Evolutionary conservation across 2,329 filamentous ascomycete genomes (phyloP), one percentile per base, ranked within the genome.

Genomic region (Fusarium guadeloupense): DNA sequence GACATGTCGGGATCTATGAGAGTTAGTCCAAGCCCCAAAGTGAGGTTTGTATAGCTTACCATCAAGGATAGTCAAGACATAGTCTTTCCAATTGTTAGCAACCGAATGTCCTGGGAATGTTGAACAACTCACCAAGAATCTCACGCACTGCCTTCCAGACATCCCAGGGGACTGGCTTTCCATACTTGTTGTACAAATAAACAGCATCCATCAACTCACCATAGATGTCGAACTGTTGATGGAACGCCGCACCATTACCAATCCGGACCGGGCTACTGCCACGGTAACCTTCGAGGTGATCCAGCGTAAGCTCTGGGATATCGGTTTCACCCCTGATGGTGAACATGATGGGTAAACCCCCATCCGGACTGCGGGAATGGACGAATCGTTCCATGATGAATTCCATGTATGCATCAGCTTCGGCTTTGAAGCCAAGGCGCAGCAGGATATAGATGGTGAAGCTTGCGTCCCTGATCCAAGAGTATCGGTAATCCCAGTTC

Each of bases 381-480:
- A 84, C 78, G 57, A 93, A 86, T 9, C 89, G 84, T 63, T 90
- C 85, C 74, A 85, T 90, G 62, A 93, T 92, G 71, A 92, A 93
- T 48, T 83, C 82, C 82, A 92, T 92, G 73, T 92, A 93, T 2
- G 89, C 86, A 71, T 93, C 88, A 4, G 90, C 90, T 73, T 93
- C 90, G 17, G 87, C 83, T 23, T 81, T 87, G 75, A 92, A 93
- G 6, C 90, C 90, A 71, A 93, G 84, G 13, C 90, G 86, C 3
- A 93, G 82, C 25, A 93, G 81, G 59, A 93, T 88, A 67, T 93
- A 93, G 64, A 92, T 86, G 2, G 89, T 91, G 74, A 92, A 92
- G 62, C 88, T 91, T 1, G 88, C 86, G 75, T 93, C 90, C 19
- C 90, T 83, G 30, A 93, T 85, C 90, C 90, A 93, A 9, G 83